These are phyloP conservation scores for Trypanosoma mega DNA, from an alignment of 208 protist species.

Conservation along the genomic window DNA sequence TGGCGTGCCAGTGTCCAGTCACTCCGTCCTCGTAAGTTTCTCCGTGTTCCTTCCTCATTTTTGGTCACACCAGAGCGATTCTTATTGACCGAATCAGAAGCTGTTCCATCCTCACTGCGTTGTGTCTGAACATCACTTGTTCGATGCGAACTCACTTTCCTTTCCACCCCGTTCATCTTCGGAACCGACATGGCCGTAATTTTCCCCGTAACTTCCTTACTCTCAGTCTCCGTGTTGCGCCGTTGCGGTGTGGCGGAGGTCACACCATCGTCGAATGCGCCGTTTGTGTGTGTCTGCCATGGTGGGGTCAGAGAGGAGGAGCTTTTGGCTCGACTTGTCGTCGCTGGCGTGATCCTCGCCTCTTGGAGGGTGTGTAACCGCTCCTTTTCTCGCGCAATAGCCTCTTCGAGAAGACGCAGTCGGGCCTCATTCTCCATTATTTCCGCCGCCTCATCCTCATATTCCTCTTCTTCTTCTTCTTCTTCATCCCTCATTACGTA, in stretches of 20 bases:
- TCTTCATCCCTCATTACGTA: neutral
- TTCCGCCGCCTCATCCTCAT: neutral
- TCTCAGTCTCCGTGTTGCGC: neutral
- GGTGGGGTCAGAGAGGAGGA: neutral
- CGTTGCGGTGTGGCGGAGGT: neutral
- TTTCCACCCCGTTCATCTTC: neutral
- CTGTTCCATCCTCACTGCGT: too few species aligned
- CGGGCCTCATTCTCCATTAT: neutral
- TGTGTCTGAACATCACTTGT: too few species aligned
- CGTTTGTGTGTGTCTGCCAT: neutral
- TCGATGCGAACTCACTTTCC: neutral
- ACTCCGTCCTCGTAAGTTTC: neutral
- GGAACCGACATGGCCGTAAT: neutral
- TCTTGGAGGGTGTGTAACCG: neutral
- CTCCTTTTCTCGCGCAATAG: constrained; percentile 5
- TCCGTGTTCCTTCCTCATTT: neutral
- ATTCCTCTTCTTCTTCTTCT: neutral
- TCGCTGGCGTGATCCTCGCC: neutral
- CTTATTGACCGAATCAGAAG: too few species aligned
- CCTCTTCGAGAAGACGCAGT: constrained; percentile 8
- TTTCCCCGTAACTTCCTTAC: constrained; percentile 9
- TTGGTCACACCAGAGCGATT: too few species aligned
- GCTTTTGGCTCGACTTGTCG: neutral
- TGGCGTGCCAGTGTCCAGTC: constrained; percentile 15
- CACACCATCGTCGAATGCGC: neutral